Evolutionary conservation across 2,329 filamentous ascomycete genomes (phyloP).

Genomic region (Alternaria rosae): DNA sequence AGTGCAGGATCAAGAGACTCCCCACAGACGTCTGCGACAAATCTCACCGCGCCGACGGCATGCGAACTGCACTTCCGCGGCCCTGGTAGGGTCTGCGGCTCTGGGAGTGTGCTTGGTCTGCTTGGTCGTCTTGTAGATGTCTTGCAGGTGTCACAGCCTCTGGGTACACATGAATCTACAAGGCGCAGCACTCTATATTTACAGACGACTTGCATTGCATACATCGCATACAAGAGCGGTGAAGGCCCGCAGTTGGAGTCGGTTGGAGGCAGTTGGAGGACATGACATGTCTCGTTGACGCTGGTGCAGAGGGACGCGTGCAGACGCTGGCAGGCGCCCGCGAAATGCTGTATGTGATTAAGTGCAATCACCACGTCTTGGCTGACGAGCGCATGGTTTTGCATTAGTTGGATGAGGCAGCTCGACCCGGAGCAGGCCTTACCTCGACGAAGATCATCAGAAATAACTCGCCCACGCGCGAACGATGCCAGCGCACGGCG

Average conservation of each 20-base stretch:
- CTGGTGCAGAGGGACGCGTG: constrained; percentile 6
- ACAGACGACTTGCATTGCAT: constrained; percentile 32
- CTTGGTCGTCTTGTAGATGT: constrained; percentile 19
- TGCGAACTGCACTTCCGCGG: constrained; percentile 33
- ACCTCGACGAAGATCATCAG: constrained; percentile 11
- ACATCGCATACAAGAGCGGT: constrained; percentile 39
- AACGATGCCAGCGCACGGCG: constrained; percentile 10
- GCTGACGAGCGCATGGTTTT: constrained; percentile 36
- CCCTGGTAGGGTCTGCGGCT: constrained; percentile 39
- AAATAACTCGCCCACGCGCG: constrained; percentile 6
- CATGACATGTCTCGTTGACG: background rate
- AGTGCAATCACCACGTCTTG: constrained; percentile 34
- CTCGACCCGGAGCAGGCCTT: constrained; percentile 18
- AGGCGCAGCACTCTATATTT: constrained; percentile 38
- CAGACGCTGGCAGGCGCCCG: constrained; percentile 17
- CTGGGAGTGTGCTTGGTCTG: no score
- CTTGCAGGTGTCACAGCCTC: constrained; percentile 33
- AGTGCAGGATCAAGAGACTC: constrained; percentile 19
- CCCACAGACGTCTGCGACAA: constrained; percentile 29
- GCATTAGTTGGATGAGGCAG: constrained; percentile 14
- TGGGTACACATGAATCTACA: constrained; percentile 27
- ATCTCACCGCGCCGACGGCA: constrained; percentile 37
- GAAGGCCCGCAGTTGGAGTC: constrained; percentile 31
- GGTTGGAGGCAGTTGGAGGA: background rate
- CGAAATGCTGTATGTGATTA: background rate